Evolutionary conservation across 2,329 filamentous ascomycete genomes (phyloP).

Genomic region (Microcyclospora pomicola): DNA sequence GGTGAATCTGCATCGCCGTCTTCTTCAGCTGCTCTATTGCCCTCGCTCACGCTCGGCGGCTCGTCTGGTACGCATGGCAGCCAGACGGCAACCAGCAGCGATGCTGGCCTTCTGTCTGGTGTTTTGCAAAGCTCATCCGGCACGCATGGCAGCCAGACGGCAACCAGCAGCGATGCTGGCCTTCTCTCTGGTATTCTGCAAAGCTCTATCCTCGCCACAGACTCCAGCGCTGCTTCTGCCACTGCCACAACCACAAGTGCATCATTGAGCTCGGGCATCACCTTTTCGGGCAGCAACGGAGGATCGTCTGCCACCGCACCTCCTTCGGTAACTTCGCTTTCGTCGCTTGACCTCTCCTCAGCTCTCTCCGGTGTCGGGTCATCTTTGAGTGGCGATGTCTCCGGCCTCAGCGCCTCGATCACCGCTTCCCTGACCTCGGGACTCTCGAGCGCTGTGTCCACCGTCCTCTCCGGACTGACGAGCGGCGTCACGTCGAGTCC

Average conservation of each 20-base stretch:
- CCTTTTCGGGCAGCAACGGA: slow-evolving; percentile 1
- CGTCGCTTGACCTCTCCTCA: too few relatives aligned
- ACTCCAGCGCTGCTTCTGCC: slow-evolving; percentile 5
- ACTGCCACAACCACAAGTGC: slow-evolving; percentile 4
- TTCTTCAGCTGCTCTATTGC: not conserved
- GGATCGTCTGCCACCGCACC: not conserved
- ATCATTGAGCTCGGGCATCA: not conserved
- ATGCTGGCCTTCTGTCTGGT: slow-evolving; percentile 7
- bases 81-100: not conserved
- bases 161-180: slow-evolving; percentile 1
- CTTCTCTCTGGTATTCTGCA: slow-evolving; percentile 4
- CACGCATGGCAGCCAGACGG: not conserved
- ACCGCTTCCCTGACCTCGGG: too few relatives aligned
- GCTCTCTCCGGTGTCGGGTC: too few relatives aligned
- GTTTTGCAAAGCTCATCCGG: not conserved
- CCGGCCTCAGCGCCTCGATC: too few relatives aligned
- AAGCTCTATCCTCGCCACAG: slow-evolving; percentile 3
- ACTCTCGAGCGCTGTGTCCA: too few relatives aligned
- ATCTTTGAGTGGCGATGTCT: too few relatives aligned
- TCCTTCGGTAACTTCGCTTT: too few relatives aligned
- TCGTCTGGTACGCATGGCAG: not conserved
- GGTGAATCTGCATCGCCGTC: not conserved
- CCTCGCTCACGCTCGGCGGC: not conserved
- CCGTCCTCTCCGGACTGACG: not conserved
- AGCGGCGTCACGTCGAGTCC: too few relatives aligned